Evolutionary conservation across 805 yeast genomes (phyloP), one percentile per base, ranked within the genome.

Genomic region (Nakazawaea ambrosiae): DNA sequence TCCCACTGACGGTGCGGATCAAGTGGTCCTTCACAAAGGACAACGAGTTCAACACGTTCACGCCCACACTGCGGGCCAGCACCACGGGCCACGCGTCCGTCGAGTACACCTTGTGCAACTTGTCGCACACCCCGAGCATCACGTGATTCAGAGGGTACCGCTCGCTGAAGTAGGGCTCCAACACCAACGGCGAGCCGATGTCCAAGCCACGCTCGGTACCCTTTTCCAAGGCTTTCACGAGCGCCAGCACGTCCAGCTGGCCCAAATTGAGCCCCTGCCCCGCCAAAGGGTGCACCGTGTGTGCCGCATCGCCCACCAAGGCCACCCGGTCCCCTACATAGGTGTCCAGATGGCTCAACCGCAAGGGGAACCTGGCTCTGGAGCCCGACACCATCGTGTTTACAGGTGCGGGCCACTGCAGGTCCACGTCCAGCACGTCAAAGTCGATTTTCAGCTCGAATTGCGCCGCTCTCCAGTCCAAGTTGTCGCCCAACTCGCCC

Each of bases 251-350:
- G 55, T 92, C 98, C 20, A 82, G 80, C 57, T 89, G 97, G 16
- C 98, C 98, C 96, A 90, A 88, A 58, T 92, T 92, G 40, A 92
- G 70, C 19, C 98, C 98, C 60, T 92, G 98, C 8, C 98, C 98
- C 4, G 97, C 97, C 42, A 92, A 67, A 2, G 98, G 98, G 56
- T 92, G 97, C 1, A 96, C 86, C 0, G 97, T 82, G 50, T 92
- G 98, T 0, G 97, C 97, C 1, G 98, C 97, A 60, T 92, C 98
- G 19, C 98, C 98, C 8, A 90, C 84, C n/a, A 92, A 63, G 0
- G 97, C 97, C 22, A 90, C 71, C 47, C 97, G 68, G 3, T 84
- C 89, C 2, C 76, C 76, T 15, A 86, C 77, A 54, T 92, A 92
- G 1, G 83, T 73, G 51, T 92, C 97, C 2, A 96, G 95, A 54